Evolutionary conservation across 257 asterid genomes (phyloP), one percentile per base, ranked within the genome.

Genomic region (Verbascum thapsus): DNA sequence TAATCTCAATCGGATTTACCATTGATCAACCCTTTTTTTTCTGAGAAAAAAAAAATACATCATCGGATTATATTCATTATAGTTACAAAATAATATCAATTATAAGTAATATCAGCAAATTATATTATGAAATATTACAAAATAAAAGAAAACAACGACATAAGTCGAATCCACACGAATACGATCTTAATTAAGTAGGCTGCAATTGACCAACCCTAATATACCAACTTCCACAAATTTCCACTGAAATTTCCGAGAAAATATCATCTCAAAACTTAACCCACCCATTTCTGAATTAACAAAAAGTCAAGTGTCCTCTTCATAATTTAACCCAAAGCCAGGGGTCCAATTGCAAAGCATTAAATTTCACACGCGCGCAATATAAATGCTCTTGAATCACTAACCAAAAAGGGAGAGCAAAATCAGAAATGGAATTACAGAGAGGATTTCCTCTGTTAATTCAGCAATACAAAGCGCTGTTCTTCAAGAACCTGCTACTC

Each of bases 381-480:
- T n/a, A n/a, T n/a, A n/a, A n/a, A n/a, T n/a, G n/a, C n/a, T 2
- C 17, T 32, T 54, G 19, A 49, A 49, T n/a, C n/a, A n/a, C n/a
- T n/a, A n/a, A n/a, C n/a, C n/a, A n/a, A n/a, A n/a, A n/a, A n/a
- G n/a, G n/a, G n/a, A n/a, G n/a, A n/a, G n/a, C n/a, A n/a, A n/a
- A n/a, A n/a, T n/a, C n/a, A n/a, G n/a, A n/a, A 58, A 72, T 79
- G 86, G 95, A 83, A 64, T 49, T 82, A 76, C 89, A 50, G 80
- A 71, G 85, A 17, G 96, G 98, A 50, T 64, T 81, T 35, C 74
- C 72, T 8, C 81, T 88, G 55, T 70, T 90, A 9, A 26, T 48
- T 6, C 98, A 88, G 60, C 98, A 90, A 35, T 90, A 52, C 89
- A 84, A 68, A 73, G 81, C 94, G 3, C 56, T 90, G 16, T 43